Conservation (phyloP, 768 basidiomycete genomes). For the Botryobasidium botryosum region DNA sequence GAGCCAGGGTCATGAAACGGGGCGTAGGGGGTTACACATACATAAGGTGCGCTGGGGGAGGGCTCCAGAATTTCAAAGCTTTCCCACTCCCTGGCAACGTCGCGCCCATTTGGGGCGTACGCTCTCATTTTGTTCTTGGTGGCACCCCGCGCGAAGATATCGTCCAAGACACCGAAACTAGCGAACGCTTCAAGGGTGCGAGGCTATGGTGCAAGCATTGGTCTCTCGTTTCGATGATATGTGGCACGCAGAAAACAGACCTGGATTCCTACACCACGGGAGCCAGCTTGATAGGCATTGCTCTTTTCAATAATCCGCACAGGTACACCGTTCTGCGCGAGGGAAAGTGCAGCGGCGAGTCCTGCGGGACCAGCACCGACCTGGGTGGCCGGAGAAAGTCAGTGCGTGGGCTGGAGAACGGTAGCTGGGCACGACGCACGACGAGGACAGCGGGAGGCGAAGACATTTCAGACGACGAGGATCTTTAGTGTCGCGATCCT, state of each 20-base stretch:
- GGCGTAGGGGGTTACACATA: not conserved
- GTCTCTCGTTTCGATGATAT: not conserved
- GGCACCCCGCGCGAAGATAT: not conserved
- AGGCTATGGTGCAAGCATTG: not conserved
- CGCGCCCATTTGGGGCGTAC: too few species aligned
- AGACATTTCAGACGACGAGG: too few species aligned
- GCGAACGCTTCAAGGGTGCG: not conserved
- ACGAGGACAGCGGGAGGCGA: not conserved
- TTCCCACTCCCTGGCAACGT: not conserved
- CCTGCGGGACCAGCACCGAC: conserved; percentile 9
- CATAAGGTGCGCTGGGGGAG: not conserved
- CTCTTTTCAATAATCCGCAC: not conserved
- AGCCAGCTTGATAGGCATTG: conserved; percentile 20
- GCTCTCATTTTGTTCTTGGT: not conserved
- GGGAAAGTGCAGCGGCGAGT: not conserved
- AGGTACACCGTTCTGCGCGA: not conserved
- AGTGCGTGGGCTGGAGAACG: too few species aligned
- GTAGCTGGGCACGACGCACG: too few species aligned
- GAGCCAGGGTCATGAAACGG: not conserved
- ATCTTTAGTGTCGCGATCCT: too few species aligned
- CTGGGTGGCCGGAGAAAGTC: too few species aligned
- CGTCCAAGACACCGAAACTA: not conserved
- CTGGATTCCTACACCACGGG: conserved; percentile 26
- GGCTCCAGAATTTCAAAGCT: not conserved
- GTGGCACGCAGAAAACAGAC: conserved; percentile 17